Percentiles rank a stretch among this genome's conserved stretches.
phyloP scores from a whole-genome alignment of 2,329 filamentous ascomycete genomes.

The Teratosphaeria epicoccoides region DNA sequence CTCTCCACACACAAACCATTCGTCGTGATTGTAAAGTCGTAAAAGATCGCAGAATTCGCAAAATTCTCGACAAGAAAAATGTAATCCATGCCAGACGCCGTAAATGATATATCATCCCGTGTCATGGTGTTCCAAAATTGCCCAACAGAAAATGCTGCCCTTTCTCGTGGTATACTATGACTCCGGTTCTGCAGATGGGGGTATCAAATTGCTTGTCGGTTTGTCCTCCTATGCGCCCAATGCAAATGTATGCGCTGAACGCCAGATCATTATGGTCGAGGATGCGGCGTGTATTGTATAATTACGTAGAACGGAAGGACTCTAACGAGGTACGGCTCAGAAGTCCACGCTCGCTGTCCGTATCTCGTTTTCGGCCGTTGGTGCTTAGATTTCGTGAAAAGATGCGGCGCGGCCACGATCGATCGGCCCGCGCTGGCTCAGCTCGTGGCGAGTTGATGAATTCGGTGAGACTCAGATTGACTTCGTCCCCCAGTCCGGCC shows the following conservation, averaged over 20 bases:
- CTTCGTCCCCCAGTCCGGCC: constrained; percentile 20
- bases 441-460: constrained; percentile 20
- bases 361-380: constrained; percentile 20
- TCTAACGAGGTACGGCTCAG: constrained; percentile 26
- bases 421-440: constrained; percentile 20
- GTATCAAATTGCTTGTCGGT: too few relatives aligned
- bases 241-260: not conserved
- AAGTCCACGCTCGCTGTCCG: constrained; percentile 14
- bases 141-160: not conserved
- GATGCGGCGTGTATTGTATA: not conserved
- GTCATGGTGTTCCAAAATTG: not conserved
- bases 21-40: too few relatives aligned
- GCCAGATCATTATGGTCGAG: not conserved
- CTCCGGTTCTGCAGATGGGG: too few relatives aligned
- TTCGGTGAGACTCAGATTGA: constrained; percentile 16
- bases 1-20: too few relatives aligned
- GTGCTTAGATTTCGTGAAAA: constrained; percentile 36
- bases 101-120: too few relatives aligned
- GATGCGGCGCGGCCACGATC: constrained; percentile 32
- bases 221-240: too few relatives aligned
- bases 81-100: too few relatives aligned
- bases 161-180: not conserved
- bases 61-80: too few relatives aligned
- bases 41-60: too few relatives aligned
- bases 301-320: not conserved